Evolutionary conservation across 257 asterid species (phyloP).

Genomic region (Fraxinus americana): DNA sequence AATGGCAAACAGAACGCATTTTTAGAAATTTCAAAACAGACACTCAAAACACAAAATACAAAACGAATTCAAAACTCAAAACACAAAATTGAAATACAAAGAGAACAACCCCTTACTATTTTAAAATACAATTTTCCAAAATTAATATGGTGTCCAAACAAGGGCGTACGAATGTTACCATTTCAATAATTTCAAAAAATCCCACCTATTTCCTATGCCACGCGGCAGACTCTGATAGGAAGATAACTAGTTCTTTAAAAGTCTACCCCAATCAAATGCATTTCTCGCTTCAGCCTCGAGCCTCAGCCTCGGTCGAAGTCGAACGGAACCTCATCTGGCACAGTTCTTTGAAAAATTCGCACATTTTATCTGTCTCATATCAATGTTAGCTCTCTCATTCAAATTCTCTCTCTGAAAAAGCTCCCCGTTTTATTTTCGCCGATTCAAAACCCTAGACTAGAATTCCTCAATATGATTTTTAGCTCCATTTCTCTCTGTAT

Average conservation of each 20-base stretch:
- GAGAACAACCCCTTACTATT: no score
- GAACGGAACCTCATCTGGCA: constrained; percentile 30
- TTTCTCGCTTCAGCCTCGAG: constrained; percentile 23
- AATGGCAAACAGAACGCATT: no score
- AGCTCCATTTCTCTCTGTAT: constrained; percentile 34
- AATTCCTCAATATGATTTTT: constrained; percentile 29
- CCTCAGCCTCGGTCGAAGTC: constrained; percentile 25
- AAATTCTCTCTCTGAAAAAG: constrained; percentile 5
- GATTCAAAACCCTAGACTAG: constrained; percentile 50
- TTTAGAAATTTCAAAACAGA: no score
- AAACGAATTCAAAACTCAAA: no score
- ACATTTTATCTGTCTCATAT: constrained; percentile 33
- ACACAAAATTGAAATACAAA: no score
- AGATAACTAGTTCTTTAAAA: not conserved
- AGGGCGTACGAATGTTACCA: no score
- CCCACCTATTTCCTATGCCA: constrained; percentile 15
- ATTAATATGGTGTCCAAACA: no score
- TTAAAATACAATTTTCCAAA: no score
- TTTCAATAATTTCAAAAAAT: no score
- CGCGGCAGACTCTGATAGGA: constrained; percentile 22
- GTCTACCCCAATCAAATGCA: constrained; percentile 13
- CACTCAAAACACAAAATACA: no score
- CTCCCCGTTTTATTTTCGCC: constrained; percentile 37
- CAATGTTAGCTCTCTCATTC: constrained; percentile 33
- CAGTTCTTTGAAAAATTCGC: constrained; percentile 56